Evolutionary conservation across 768 basidiomycete genomes (phyloP).

Genomic region (Leccinum boreale): DNA sequence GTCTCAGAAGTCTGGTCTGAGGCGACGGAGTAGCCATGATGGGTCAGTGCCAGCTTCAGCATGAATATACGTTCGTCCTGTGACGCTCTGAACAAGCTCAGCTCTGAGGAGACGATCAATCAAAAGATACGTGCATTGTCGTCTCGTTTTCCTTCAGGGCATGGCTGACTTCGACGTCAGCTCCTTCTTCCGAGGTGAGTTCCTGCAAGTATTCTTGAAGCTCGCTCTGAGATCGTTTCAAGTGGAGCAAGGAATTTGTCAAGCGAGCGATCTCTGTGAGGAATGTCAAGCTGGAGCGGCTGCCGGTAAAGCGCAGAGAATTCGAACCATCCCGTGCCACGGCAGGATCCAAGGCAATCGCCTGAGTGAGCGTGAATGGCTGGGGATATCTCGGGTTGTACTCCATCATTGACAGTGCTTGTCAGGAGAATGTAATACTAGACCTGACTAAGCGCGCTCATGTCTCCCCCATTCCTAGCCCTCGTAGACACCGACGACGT

Average conservation of each 20-base stretch:
- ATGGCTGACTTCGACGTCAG: constrained; percentile 55
- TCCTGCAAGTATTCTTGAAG: constrained; percentile 46
- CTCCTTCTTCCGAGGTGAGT: constrained; percentile 28
- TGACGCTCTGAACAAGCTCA: constrained; percentile 51
- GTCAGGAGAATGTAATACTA: neutral
- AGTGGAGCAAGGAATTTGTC: constrained; percentile 63
- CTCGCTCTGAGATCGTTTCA: constrained; percentile 59
- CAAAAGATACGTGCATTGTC: constrained; percentile 55
- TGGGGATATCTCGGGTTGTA: constrained; percentile 66
- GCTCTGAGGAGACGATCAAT: constrained; percentile 6
- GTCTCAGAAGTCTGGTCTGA: constrained; percentile 11
- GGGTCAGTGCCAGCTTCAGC: constrained; percentile 58
- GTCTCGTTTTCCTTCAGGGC: constrained; percentile 69
- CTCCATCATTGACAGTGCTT: constrained; percentile 43
- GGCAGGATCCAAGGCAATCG: constrained; percentile 58
- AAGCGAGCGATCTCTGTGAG: constrained; percentile 69
- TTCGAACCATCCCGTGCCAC: constrained; percentile 67
- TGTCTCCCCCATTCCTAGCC: constrained; percentile 49
- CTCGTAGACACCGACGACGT: constrained; percentile 47
- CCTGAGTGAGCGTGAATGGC: constrained; percentile 71
- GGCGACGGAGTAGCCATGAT: constrained; percentile 54
- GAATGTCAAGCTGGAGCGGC: neutral
- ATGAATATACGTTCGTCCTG: constrained; percentile 76
- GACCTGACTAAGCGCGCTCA: constrained; percentile 25
- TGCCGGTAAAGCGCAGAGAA: neutral